Evolutionary conservation across 805 yeast species (phyloP).

Genomic region (Alloascoidea hylecoeti): DNA sequence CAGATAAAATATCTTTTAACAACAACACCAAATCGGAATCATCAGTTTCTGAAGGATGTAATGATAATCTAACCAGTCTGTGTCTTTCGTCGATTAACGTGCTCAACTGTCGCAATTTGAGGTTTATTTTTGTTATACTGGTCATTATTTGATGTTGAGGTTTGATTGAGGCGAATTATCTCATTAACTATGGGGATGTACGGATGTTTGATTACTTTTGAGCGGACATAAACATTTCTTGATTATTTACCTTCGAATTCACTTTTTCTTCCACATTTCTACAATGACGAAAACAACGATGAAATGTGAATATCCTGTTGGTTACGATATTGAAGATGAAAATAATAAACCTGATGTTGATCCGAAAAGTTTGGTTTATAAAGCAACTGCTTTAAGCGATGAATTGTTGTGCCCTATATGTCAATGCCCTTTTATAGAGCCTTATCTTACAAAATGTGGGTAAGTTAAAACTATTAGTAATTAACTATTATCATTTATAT

Average conservation of each 20-base stretch:
- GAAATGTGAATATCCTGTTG: too few species aligned
- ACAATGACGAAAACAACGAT: too few species aligned
- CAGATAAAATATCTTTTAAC: background rate
- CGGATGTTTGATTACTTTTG: too few species aligned
- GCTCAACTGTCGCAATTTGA: background rate
- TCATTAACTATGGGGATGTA: background rate
- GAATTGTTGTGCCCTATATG: conserved; percentile 31
- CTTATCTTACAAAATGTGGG: conserved; percentile 37
- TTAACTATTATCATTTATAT: too few species aligned
- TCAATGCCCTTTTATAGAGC: conserved; percentile 35
- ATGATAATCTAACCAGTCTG: background rate
- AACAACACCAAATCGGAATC: conserved; percentile 1
- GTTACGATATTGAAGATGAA: background rate
- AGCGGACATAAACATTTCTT: too few species aligned
- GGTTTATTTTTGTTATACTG: background rate
- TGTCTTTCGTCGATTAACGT: conserved; percentile 3
- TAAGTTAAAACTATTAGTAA: too few species aligned
- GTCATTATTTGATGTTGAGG: too few species aligned
- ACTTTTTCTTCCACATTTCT: too few species aligned
- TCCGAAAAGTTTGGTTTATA: background rate
- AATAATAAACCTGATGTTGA: background rate
- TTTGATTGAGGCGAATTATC: too few species aligned
- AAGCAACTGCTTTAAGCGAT: background rate
- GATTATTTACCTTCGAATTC: too few species aligned
- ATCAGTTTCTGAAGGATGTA: conserved; percentile 3